Evolutionary conservation across 2,329 filamentous ascomycete species (phyloP), one percentile per base, ranked within the genome.

Genomic region (Colletotrichum sidae): DNA sequence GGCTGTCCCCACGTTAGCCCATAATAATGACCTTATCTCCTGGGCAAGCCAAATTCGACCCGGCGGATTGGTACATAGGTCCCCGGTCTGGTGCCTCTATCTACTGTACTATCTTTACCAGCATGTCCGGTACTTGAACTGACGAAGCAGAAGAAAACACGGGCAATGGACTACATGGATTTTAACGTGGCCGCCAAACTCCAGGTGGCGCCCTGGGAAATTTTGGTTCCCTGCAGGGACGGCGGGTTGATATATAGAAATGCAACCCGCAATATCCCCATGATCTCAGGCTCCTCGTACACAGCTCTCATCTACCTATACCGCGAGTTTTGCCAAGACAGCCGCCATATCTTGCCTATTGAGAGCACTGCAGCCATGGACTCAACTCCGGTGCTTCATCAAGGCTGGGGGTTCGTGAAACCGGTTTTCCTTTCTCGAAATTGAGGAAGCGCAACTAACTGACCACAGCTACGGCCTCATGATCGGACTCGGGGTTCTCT

Each of bases 381-480:
- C 34, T 57, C 63, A n/a, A 63, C 67, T 39, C 64, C 54, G 8
- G 53, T 66, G 37, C 58, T 69, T 6, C 39, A 66, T 13, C 65
- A 66, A 38, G 67, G 65, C 46, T 67, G 66, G 61, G 67, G 67
- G 67, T 69, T 6, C 11, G 65, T 42, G 25, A 5, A 5, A 6
- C 17, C 25, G 8, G 9, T 17, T 6, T 44, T 34, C 3, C 6
- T 33, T 12, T 3, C 4, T 17, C 15, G 13, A 3, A 6, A 5
- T 15, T 12, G 4, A 4, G 11, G 3, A 4, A 12, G 1, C 9
- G 25, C 55, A 58, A n/a, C 59, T n/a, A 6, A 2, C 2, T 6
- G 4, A 0, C 25, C 34, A 3, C 2, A 69, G 67, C 51, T 69
- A 69, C 10, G 67, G 67, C 35, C 61, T 69, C 42, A 69, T 69